Evolutionary conservation across 441 rosid genomes (phyloP).

Genomic region (Rhodomyrtus psidioides): DNA sequence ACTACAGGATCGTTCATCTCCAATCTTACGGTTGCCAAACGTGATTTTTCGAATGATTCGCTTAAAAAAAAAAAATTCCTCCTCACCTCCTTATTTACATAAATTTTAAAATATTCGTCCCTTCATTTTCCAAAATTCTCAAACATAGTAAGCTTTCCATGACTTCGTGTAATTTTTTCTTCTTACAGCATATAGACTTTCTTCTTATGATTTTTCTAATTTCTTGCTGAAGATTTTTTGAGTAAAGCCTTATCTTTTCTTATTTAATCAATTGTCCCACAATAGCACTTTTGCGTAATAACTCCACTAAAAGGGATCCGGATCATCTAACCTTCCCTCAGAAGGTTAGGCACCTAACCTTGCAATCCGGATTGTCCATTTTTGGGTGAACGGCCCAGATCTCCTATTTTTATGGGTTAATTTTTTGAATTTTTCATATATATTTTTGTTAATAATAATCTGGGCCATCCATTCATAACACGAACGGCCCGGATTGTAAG

Average conservation of each 20-base stretch:
- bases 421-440: no score
- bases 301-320: neutral
- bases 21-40: neutral
- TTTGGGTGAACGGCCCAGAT: no score
- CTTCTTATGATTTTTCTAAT: neutral
- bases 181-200: neutral
- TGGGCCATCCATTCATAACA: no score
- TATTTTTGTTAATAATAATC: no score
- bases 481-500: no score
- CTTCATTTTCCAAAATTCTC: neutral
- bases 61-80: neutral
- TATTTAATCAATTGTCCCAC: neutral
- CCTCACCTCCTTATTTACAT: neutral
- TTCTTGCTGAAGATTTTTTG: neutral
- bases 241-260: neutral
- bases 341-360: no score
- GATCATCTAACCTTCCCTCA: no score
- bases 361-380: no score
- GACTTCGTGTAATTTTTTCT: neutral
- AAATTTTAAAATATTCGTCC: neutral
- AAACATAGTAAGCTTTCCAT: neutral
- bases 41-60: no score
- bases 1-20: neutral
- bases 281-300: neutral
- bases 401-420: no score